Evolutionary conservation across 2,329 filamentous ascomycete genomes (phyloP), one percentile per base, ranked within the genome.

Genomic region (Nemania sp.): DNA sequence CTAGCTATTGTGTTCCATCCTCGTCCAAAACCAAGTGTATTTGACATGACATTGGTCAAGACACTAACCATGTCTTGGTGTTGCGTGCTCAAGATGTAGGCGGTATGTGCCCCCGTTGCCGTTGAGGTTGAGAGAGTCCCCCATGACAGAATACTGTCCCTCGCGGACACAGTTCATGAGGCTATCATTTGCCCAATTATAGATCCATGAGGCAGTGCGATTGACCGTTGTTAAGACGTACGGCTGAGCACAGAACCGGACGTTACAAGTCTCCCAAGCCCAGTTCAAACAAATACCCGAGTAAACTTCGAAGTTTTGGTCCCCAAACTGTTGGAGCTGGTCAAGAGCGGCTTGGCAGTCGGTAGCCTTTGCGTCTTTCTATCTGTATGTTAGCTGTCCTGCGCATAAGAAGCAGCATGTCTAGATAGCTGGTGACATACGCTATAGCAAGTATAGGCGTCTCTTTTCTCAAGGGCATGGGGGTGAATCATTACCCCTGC

Each of bases 381-480:
- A 29, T 12, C 42, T 6, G 5, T 9, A 20, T 11, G 34, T 65
- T 40, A 62, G 55, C 18, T 25, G 51, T 10, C 10, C 2, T 17
- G 5, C 25, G 20, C 17, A n/a, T 21, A 11, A 6, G 13, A 43
- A 39, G 2, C 6, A n/a, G n/a, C 17, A 1, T n/a, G n/a, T 17
- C 25, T 15, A 12, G 47, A 6, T 34, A 37, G 39, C 2, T 6
- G 29, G 12, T 10, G n/a, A 52, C 68, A 51, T 67, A 72, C 70
- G 6, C 70, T 68, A 42, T 70, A 72, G 50, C 70, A 72, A 39
- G 67, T 68, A 51, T 63, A 72, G 18, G 68, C 70, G 49, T 72
- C 70, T 60, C 70, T 67, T 43, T 71, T 72, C 52, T 58, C 48
- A 6, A 72, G 57, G 17, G n/a, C 12, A 9, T 6, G 59, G 12